Base-by-base conservation (phyloP, 1,284 basidiomycete species). In the Sporisorium exsertum region DNA sequence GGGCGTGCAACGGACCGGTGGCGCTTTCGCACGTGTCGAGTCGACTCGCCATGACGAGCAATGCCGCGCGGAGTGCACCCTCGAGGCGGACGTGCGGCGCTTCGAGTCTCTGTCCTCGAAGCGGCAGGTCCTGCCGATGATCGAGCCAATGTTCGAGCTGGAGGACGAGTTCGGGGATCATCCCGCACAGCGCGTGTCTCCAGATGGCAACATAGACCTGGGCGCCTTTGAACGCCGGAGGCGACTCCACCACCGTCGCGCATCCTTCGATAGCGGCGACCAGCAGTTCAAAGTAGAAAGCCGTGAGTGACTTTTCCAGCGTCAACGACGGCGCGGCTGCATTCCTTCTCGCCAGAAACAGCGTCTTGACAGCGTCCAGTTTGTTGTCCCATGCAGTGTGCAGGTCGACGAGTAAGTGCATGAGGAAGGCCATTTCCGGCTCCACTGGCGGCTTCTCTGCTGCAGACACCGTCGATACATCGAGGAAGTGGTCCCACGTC, bases 121-220 rank as follows among this genome's bases (percentile, higher is more conserved):
- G 24, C 1, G 68, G 73, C 24, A 72, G 22, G 22, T 66, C 55
- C 9, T 63, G 69, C 4, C 58, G 33, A 1, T 42, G 68, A 45
- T 77, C 74, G 9, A 77, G 61, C 74, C 74, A 77, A 59, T 72
- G 74, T 45, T 77, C 74, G 43, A 77, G 58, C 57, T 77, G 74
- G 3, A 72, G 55, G 6, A 77, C 62, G 12, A 72, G 26, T 43
- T 72, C 75, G 9, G 75, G 75, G 7, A 77, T 42, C 63, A 73
- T 58, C 6, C 75, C 75, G 46, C 75, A 77, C 16, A 77, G 35
- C 5, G 64, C 71, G 29, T 73, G 64, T 16, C 75, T 50, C 75
- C 75, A 77, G n/a, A 77, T 55, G 16, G 64, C 32, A 15, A 67
- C 57, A 22, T 72, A 77, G 13, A 59, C 60, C 43, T 62, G 53